phyloP scores from a whole-genome alignment of 1,284 basidiomycete genomes.

The Uromyces viciae-fabae region DNA sequence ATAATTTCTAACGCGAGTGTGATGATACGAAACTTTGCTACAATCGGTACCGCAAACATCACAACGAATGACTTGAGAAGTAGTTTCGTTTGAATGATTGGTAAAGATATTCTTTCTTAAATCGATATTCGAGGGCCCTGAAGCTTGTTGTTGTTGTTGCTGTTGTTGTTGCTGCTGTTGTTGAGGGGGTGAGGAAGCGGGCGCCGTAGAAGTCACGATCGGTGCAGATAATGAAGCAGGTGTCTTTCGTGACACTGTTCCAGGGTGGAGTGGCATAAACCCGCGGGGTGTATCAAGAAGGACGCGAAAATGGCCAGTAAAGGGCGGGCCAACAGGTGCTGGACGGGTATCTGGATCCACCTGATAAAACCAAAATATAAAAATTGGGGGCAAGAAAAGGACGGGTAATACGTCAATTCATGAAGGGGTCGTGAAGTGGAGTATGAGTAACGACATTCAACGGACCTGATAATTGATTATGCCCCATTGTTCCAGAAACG shows the following conservation, averaged over 20 bases:
- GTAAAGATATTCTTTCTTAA: constrained; percentile 82
- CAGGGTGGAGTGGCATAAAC: constrained; percentile 89
- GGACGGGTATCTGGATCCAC: constrained; percentile 95
- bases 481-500: constrained; percentile 98
- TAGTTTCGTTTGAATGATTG: constrained; percentile 54
- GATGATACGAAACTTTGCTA: constrained; percentile 81
- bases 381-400: background rate
- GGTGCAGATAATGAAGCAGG: constrained; percentile 56
- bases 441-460: background rate
- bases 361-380: constrained; percentile 59
- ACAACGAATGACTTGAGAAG: constrained; percentile 21
- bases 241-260: constrained; percentile 58
- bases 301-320: constrained; percentile 97
- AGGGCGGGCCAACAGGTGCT: constrained; percentile 88
- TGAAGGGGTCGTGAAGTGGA: background rate
- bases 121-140: constrained; percentile 66
- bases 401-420: constrained; percentile 2
- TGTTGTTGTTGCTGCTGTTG: constrained; percentile 9
- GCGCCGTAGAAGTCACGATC: constrained; percentile 28
- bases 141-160: constrained; percentile 59
- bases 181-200: constrained; percentile 53
- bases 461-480: constrained; percentile 95
- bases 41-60: constrained; percentile 59
- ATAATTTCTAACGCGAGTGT: constrained; percentile 84
- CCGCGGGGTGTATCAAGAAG: constrained; percentile 95